Conservation (phyloP, 345 rosid species). For the Mangifera indica region DNA sequence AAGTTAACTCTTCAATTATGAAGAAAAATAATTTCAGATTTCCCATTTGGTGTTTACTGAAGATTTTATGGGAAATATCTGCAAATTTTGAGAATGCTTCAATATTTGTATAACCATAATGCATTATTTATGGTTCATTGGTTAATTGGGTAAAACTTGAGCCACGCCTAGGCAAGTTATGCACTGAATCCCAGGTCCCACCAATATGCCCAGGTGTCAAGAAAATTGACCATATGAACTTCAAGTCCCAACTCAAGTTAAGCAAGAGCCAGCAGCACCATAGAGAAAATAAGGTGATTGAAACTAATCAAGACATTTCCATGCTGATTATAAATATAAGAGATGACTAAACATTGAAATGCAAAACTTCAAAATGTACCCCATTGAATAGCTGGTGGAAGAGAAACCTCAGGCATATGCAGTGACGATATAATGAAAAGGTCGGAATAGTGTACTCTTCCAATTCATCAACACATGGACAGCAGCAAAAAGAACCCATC, state of each 20-base stretch:
- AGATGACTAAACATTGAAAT: neutral
- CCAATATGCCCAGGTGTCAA: neutral
- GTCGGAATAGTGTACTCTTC: slow-evolving; percentile 47
- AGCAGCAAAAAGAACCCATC: slow-evolving; percentile 65
- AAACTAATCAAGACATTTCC: neutral
- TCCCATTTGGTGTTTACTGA: neutral
- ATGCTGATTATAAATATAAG: neutral
- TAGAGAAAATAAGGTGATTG: neutral
- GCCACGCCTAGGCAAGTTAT: neutral
- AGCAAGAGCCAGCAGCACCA: neutral
- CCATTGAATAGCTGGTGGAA: slow-evolving; percentile 51
- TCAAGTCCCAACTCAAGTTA: neutral
- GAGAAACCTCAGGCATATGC: slow-evolving; percentile 48
- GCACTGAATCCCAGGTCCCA: neutral
- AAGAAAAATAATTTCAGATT: neutral
- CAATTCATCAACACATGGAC: slow-evolving; percentile 50
- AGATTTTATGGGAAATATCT: neutral
- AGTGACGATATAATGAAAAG: slow-evolving; percentile 48
- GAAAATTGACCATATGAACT: neutral
- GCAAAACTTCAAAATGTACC: slow-evolving; percentile 37
- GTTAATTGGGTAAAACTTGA: neutral
- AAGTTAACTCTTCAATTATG: neutral
- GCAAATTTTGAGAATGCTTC: neutral
- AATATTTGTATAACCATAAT: neutral
- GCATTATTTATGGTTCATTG: neutral